Percentiles rank a stretch among this genome's conserved stretches.
Evolutionary conservation across 108 stramenopile genomes (phyloP).

Genomic region (Parietichytrium sp.): DNA sequence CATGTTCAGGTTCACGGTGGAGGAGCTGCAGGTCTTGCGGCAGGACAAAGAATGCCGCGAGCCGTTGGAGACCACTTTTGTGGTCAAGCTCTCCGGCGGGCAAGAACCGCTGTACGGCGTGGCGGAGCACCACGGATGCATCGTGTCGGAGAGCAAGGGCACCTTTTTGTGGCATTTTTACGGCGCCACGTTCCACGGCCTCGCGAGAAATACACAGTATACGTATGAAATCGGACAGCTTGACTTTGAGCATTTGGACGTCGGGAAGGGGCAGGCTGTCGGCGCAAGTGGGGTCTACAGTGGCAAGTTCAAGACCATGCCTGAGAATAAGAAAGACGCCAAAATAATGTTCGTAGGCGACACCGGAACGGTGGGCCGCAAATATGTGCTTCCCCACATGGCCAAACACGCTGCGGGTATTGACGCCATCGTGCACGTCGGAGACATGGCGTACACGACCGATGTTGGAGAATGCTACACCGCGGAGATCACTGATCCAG

Average conservation of each 20-base stretch:
- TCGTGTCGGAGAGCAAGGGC: not conserved
- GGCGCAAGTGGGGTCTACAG: not conserved
- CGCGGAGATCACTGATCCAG: too few relatives aligned
- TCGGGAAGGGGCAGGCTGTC: not conserved
- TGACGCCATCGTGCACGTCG: not conserved
- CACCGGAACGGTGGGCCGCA: not conserved
- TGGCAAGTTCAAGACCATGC: not conserved
- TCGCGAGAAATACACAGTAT: not conserved
- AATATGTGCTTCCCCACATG: not conserved
- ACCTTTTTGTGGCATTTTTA: slow-evolving; percentile 7
- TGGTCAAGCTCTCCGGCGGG: not conserved
- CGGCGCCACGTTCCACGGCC: not conserved
- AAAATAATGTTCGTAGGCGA: not conserved
- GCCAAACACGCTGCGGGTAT: not conserved
- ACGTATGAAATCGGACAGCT: not conserved
- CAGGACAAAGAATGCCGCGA: not conserved
- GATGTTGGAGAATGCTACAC: not conserved
- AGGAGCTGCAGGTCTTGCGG: not conserved
- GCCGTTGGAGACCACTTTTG: not conserved
- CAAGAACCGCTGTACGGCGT: not conserved
- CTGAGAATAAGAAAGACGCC: not conserved
- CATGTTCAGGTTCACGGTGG: not conserved
- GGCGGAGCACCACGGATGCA: not conserved
- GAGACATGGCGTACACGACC: not conserved
- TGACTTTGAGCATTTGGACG: not conserved